Conservation (phyloP, 768 basidiomycete species). For the Xerocomus potaroensis region DNA sequence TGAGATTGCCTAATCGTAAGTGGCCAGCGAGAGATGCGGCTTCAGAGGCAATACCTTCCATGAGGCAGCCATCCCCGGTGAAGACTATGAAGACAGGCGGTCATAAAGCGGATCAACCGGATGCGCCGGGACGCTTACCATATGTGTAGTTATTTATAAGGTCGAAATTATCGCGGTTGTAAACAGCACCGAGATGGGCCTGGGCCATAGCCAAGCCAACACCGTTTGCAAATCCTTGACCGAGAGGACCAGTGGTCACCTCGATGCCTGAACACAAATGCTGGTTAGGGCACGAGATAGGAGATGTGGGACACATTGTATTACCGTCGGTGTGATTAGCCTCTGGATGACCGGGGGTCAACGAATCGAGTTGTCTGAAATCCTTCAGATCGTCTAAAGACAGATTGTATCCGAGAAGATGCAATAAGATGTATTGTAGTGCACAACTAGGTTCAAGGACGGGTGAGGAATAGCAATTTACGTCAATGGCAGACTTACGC, state of each 20-base stretch:
- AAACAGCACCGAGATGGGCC: conserved; percentile 84
- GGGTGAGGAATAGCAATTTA: conserved; percentile 4
- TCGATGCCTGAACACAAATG: conserved; percentile 51
- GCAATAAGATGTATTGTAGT: conserved; percentile 88
- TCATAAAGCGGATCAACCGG: not conserved
- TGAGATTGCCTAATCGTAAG: conserved; percentile 87
- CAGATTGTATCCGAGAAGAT: conserved; percentile 88
- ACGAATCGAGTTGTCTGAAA: conserved; percentile 88
- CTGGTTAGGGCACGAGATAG: conserved; percentile 7
- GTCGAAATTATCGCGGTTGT: conserved; percentile 81
- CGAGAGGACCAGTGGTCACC: conserved; percentile 95
- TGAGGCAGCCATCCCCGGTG: conserved; percentile 92
- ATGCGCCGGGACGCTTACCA: conserved; percentile 56
- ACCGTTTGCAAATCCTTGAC: conserved; percentile 90
- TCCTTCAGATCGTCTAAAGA: conserved; percentile 88
- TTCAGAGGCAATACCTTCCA: conserved; percentile 95
- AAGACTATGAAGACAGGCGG: conserved; percentile 50
- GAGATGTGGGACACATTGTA: not conserved
- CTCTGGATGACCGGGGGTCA: conserved; percentile 94
- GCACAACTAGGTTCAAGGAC: conserved; percentile 59
- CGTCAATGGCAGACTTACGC: conserved; percentile 47
- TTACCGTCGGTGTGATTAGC: conserved; percentile 60
- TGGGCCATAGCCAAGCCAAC: conserved; percentile 94
- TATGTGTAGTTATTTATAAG: conserved; percentile 88
- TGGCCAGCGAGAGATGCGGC: conserved; percentile 92